Base-by-base conservation (phyloP, 2,329 filamentous ascomycete genomes). In the Colletotrichum sp. region DNA sequence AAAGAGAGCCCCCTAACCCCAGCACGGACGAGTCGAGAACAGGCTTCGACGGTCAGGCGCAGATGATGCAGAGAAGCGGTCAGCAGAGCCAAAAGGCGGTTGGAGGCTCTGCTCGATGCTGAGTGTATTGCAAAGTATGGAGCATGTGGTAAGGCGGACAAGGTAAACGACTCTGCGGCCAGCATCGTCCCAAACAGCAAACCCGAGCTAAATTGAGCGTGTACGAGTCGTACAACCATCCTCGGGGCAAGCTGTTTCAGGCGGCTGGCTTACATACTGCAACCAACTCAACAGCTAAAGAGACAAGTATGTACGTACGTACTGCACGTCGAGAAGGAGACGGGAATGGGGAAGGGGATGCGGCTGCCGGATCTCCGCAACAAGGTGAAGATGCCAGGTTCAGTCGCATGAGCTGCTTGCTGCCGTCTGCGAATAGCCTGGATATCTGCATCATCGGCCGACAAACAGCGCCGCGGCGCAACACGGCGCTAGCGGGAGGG, bases 241-340 rank as follows among this genome's bases (percentile, higher is more conserved):
- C 16, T 69, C 44, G 70, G 59, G 44, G 60, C 36, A 57, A 73
- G 32, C 70, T 65, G 74, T 76, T 74, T 76, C 74, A 76, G 64
- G 59, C 39, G n/a, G 55, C 24, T 57, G 63, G 16, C 30, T 44
- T 32, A 70, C 24, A 34, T 67, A 32, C 18, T n/a, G 44, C 39
- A 44, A 12, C 39, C 39, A 44, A 44, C 39, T 18, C n/a, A 49
- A 49, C 44, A 49, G 44, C n/a, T 30, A 0, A 18, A 60, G 44
- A 49, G 44, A 49, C 44, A 7, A 21, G 44, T 49, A n/a, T 15
- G 26, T 30, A 30, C 57, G 57, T 30, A 60, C 28, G 57, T 30
- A 28, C 18, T 26, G 24, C 57, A 60, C 28, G 57, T 60, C 57
- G 57, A 60, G 24, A 30, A 28, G 24, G 57, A 26, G 57, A 30